Base-by-base conservation (phyloP, 2,329 filamentous ascomycete genomes). In the Didymella pomorum region DNA sequence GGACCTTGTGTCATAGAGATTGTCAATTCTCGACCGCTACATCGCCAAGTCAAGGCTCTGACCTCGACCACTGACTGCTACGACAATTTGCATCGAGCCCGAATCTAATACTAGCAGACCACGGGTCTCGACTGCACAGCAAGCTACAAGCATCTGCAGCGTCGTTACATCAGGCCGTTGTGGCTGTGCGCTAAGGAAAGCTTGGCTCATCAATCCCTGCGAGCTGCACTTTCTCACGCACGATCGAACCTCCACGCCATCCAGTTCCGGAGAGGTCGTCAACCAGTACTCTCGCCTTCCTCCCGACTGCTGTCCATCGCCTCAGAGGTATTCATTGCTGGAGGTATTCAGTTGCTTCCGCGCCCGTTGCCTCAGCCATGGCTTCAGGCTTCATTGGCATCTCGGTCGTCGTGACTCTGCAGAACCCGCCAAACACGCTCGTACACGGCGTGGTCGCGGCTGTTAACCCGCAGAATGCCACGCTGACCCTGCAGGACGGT, bases 401-500 rank as follows among this genome's bases (percentile, higher is more conserved):
- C 75, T 87, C 89, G 60, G 91, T 95, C 78, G 80, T 87, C 60
- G 88, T 95, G 70, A 89, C 88, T 33, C 83, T 95, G 63, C 85
- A 84, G 68, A 82, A 86, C 58, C 89, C 89, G 51, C 83, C 84
- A 2, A 85, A 86, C 60, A 85, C 84, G 41, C 81, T 86, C 68
- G 79, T 94, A 48, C 86, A 87, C 60, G 92, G 92, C 50, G 85
- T 86, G 21, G 89, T 96, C 33, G 84, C 86, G 60, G 83, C 87
- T 66, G 87, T 94, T 52, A 83, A 89, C 61, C 87, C 89, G 25
- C 84, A 86, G 71, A 88, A 75, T 26, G 61, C 73, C 16, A 78
- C 87, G 60, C 79, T 96, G 63, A 87, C 86, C 28, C 82, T 96
- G 51, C 85, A 84, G 56, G 86, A 95, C 79, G 91, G 91, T 92